These are phyloP conservation scores for Litsea cubeba DNA, from an alignment of 164 flowering plant genomes.

Conservation along the genomic window DNA sequence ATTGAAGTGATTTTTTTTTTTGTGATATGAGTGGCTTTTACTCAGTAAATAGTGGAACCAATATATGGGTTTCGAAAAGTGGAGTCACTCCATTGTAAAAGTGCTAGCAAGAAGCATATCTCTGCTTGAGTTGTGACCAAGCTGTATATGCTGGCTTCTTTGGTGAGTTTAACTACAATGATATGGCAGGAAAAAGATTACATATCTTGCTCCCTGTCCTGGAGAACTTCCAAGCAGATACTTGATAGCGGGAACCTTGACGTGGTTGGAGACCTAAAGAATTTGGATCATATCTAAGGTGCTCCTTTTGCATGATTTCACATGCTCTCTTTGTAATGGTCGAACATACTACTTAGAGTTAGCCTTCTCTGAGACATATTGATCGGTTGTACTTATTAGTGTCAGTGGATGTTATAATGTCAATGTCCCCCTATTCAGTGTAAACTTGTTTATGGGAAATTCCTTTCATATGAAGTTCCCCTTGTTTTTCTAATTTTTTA, in stretches of 20 bases:
- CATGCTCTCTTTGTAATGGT: background rate
- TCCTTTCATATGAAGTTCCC: too few species aligned
- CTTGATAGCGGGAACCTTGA: conserved; percentile 63
- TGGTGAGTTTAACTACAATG: background rate
- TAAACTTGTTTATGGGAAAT: too few species aligned
- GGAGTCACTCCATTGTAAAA: too few species aligned
- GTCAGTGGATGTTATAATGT: too few species aligned
- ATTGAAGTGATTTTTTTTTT: too few species aligned
- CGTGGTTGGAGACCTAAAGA: conserved; percentile 70
- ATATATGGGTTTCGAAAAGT: background rate
- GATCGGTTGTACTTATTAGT: background rate
- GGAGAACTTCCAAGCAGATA: conserved; percentile 85
- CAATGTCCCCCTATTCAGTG: too few species aligned
- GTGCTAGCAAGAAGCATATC: too few species aligned
- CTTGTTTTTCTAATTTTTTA: too few species aligned
- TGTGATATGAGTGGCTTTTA: background rate
- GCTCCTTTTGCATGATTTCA: background rate
- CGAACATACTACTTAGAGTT: background rate
- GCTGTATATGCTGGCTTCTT: background rate
- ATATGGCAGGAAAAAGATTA: conserved; percentile 59
- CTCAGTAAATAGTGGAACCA: background rate
- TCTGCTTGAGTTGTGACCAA: too few species aligned
- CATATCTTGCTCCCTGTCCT: conserved; percentile 84
- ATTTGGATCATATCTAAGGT: background rate
- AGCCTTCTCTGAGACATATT: background rate